phyloP scores from a whole-genome alignment of 768 basidiomycete species.

The Roridomyces roridus region DNA sequence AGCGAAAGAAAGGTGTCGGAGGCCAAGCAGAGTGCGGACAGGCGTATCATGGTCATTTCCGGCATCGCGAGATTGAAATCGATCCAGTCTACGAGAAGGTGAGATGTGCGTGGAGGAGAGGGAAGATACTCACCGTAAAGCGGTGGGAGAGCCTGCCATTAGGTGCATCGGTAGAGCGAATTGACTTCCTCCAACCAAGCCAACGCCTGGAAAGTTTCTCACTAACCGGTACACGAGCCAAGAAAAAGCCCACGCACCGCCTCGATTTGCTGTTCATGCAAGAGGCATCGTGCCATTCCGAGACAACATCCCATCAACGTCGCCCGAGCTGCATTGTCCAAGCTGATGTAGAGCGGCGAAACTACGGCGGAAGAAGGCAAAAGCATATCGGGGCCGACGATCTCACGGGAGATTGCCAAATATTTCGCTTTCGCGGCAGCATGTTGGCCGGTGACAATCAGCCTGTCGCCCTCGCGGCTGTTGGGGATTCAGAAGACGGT shows the following conservation, averaged over 20 bases:
- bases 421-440: conserved; percentile 2
- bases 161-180: not conserved
- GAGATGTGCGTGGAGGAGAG: not conserved
- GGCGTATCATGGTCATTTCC: not conserved
- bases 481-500: too few relatives aligned
- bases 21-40: not conserved
- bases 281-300: conserved; percentile 8
- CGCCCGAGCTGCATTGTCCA: not conserved
- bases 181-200: conserved; percentile 14
- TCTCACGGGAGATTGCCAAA: not conserved
- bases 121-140: not conserved
- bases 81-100: conserved; percentile 1
- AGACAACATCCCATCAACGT: conserved; percentile 15
- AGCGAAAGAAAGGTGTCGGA: conserved; percentile 2
- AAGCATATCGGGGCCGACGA: not conserved
- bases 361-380: not conserved
- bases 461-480: not conserved
- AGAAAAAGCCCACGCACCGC: too few relatives aligned
- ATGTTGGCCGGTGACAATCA: not conserved
- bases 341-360: not conserved
- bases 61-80: not conserved
- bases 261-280: not conserved
- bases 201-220: conserved; percentile 1
- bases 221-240: too few relatives aligned
- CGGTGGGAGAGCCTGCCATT: not conserved